phyloP scores from a whole-genome alignment of 257 asterid species.

The Solanum pennellii region DNA sequence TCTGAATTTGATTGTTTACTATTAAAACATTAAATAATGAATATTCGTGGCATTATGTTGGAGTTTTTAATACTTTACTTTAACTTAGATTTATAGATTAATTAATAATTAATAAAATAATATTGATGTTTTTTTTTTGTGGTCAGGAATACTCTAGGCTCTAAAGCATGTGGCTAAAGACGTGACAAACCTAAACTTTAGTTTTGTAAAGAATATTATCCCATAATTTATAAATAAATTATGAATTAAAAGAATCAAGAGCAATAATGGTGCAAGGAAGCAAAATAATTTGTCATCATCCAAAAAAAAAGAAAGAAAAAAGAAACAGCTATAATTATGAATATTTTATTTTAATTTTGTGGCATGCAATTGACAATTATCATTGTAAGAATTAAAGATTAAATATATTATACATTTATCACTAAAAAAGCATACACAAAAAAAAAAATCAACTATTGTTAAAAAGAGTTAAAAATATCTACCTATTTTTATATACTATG shows the following conservation, averaged over 20 bases:
- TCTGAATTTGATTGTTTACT: background rate
- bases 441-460: background rate
- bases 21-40: background rate
- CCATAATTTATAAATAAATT: background rate
- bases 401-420: background rate
- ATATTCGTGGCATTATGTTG: background rate
- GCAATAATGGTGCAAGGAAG: background rate
- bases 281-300: background rate
- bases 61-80: background rate
- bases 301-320: background rate
- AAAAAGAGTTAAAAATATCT: background rate
- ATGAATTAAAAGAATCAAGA: background rate
- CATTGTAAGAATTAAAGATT: background rate
- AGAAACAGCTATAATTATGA: background rate
- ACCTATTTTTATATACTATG: no score
- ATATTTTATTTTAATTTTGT: no score
- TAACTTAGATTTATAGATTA: background rate
- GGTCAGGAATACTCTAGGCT: no score
- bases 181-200: background rate
- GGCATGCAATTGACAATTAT: background rate
- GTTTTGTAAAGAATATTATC: background rate
- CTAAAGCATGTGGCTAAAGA: background rate
- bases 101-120: background rate
- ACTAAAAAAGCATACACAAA: background rate
- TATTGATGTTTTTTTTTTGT: background rate